Evolutionary conservation across 2,329 filamentous ascomycete species (phyloP).

Genomic region (Pyricularia grisea): DNA sequence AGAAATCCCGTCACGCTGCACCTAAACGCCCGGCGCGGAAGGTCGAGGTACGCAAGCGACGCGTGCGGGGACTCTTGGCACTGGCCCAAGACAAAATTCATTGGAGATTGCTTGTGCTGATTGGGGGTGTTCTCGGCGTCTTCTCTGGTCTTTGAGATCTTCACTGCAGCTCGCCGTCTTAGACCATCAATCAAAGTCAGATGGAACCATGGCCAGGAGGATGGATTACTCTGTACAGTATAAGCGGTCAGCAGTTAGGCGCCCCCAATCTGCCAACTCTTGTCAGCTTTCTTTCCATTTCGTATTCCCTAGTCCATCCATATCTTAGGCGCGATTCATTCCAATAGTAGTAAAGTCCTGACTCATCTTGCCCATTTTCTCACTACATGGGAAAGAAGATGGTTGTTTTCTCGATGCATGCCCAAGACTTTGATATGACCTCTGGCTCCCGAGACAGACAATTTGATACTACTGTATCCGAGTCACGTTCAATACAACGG

Average conservation of each 20-base stretch:
- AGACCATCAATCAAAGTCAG: not conserved
- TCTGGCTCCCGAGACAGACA: too few relatives aligned
- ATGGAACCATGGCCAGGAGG: not conserved
- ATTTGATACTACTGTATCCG: too few relatives aligned
- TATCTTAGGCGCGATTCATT: not conserved
- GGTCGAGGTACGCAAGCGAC: not conserved
- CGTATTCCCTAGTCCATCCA: not conserved
- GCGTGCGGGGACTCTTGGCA: not conserved
- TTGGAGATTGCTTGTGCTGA: not conserved
- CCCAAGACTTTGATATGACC: not conserved
- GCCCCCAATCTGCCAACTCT: not conserved
- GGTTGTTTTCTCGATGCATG: not conserved
- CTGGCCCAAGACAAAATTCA: not conserved
- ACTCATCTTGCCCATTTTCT: not conserved
- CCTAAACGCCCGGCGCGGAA: slow-evolving; percentile 16
- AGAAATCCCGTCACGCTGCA: slow-evolving; percentile 18
- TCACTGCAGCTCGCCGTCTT: not conserved
- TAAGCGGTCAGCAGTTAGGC: not conserved
- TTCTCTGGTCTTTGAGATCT: not conserved
- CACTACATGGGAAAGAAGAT: not conserved
- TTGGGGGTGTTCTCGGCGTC: not conserved
- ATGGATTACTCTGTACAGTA: not conserved
- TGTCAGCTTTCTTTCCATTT: not conserved
- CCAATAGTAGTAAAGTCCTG: not conserved
- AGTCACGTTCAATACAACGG: too few relatives aligned